phyloP scores from a whole-genome alignment of 2,329 filamentous ascomycete species.

The Talaromyces marneffei region DNA sequence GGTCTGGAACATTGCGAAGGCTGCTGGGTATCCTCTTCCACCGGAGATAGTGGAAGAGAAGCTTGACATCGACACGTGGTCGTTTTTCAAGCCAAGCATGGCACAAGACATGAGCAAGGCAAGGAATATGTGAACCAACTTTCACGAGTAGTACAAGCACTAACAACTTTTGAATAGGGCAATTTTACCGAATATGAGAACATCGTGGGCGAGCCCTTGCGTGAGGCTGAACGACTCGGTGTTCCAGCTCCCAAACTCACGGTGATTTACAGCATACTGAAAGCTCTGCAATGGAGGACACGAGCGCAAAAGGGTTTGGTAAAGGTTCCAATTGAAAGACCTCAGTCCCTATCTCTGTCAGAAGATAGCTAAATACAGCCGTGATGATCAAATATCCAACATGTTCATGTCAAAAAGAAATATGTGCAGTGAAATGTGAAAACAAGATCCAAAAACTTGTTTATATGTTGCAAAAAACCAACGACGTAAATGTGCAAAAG shows the following conservation, averaged over 20 bases:
- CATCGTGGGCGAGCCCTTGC: slow-evolving; percentile 49
- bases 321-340: slow-evolving; percentile 9
- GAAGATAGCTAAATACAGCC: slow-evolving; percentile 9
- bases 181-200: slow-evolving; percentile 53
- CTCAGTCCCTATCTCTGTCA: background rate
- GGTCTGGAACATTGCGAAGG: slow-evolving; percentile 39
- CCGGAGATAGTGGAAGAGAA: slow-evolving; percentile 41
- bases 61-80: slow-evolving; percentile 47
- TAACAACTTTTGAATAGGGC: slow-evolving; percentile 28
- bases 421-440: slow-evolving; percentile 5
- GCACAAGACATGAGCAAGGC: slow-evolving; percentile 48
- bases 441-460: background rate
- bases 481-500: background rate
- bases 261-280: slow-evolving; percentile 12
- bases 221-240: slow-evolving; percentile 43
- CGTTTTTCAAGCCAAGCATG: slow-evolving; percentile 51
- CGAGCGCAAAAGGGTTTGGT: slow-evolving; percentile 5
- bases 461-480: background rate
- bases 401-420: background rate
- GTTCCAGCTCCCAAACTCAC: slow-evolving; percentile 33
- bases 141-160: background rate
- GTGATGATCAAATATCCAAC: background rate
- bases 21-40: slow-evolving; percentile 40
- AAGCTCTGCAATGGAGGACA: slow-evolving; percentile 11
- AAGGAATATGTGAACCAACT: background rate